Evolutionary conservation across 208 protist species (phyloP).

Genomic region (Crithidia expoeki): DNA sequence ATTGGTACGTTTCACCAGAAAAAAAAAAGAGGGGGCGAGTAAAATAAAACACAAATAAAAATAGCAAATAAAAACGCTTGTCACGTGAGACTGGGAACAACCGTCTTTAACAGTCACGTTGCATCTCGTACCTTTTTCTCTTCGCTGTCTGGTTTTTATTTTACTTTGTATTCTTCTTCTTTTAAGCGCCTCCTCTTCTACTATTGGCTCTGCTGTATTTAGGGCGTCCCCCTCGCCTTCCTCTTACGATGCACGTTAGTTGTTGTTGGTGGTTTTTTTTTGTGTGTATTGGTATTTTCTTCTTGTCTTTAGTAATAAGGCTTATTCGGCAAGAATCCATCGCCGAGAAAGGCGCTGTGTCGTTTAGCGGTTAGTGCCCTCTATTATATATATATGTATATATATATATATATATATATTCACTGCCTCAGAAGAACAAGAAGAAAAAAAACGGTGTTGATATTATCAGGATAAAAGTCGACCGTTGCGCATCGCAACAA

Average conservation of each 20-base stretch:
- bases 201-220: not conserved
- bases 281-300: too few species aligned
- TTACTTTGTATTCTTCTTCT: not conserved
- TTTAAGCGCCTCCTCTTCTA: conserved; percentile 4
- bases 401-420: conserved; percentile 6
- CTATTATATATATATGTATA: not conserved
- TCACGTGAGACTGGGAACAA: too few species aligned
- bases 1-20: not conserved
- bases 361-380: not conserved
- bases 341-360: conserved; percentile 4
- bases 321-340: conserved; percentile 3
- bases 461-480: not conserved
- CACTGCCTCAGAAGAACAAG: not conserved
- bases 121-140: not conserved
- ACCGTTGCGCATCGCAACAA: not conserved
- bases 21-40: conserved; percentile 9
- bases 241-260: not conserved
- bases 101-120: not conserved
- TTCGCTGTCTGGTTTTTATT: conserved; percentile 15
- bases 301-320: not conserved
- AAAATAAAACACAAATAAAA: not conserved
- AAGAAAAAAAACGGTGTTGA: not conserved
- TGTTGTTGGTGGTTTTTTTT: too few species aligned
- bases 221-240: not conserved
- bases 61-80: too few species aligned